Evolutionary conservation across 345 rosid genomes (phyloP), one percentile per base, ranked within the genome.

Genomic region (Arabis alpina): DNA sequence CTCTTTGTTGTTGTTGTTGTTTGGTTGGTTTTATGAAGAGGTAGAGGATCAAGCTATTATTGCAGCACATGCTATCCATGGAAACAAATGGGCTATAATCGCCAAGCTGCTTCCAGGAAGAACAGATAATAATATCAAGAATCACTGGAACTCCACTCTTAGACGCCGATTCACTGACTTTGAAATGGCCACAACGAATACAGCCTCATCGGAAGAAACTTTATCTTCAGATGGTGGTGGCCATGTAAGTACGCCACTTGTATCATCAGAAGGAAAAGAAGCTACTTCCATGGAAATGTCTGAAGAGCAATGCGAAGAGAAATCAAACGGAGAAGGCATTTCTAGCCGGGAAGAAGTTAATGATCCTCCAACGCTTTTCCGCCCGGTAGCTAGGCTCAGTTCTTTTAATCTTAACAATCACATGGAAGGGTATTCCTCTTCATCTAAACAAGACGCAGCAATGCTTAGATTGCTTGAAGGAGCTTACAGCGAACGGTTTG

Each of bases 41-140:
- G 91, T 80, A 79, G 92, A 92, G 79, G 96, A 89, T 74, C 84
- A 41, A 23, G 85, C 84, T 50, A 87, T 89, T 64, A 77, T 86
- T 63, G 47, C 66, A 47, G 88, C 92, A 12, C 96, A 92, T 76
- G 87, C 83, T 4, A 61, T 82, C 41, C 96, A 89, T 54, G 92
- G 96, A 64, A 92, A 92, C 85, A 92, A 85, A 79, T 89, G 98
- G 94, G 93, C 92, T 32, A 82, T 67, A 3, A 92, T 92, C 50
- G 92, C 98, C 10, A 85, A 83, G 75, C 85, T 88, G 49, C 84
- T 92, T 45, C 90, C 86, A 0, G 96, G 98, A 50, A 83, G 98
- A 76, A 92, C 98, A 58, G 98, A 92, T 75, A 89, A 92, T 49
- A 86, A 96, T 70, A 89, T 89, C 48, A 89, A 92, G 77, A 88